phyloP scores from a whole-genome alignment of 768 basidiomycete species.

The Boletus rubroflammeus region DNA sequence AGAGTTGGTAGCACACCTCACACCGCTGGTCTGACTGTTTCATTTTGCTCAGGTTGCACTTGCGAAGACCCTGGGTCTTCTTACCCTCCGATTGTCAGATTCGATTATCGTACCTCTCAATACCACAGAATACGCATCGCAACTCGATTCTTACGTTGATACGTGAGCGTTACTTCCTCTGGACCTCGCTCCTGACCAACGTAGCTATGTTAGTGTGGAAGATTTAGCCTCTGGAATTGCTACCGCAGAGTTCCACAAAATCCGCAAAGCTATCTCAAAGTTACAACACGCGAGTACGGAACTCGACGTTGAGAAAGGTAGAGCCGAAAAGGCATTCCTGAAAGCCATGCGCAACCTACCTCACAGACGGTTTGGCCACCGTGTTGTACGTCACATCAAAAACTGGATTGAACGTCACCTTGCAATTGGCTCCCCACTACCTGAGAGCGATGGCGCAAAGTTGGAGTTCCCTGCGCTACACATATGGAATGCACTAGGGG shows the following conservation, averaged over 20 bases:
- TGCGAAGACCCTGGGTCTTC: constrained; percentile 60
- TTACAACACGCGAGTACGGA: constrained; percentile 49
- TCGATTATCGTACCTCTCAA: constrained; percentile 66
- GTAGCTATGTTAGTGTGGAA: constrained; percentile 47
- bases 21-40: background rate
- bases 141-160: constrained; percentile 56
- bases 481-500: background rate
- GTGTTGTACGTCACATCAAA: constrained; percentile 2
- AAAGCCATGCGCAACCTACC: constrained; percentile 38
- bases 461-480: constrained; percentile 3
- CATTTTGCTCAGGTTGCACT: constrained; percentile 47
- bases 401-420: constrained; percentile 30
- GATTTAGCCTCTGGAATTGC: constrained; percentile 29
- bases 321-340: constrained; percentile 51
- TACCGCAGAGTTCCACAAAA: constrained; percentile 35
- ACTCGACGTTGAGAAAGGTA: constrained; percentile 56
- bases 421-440: background rate
- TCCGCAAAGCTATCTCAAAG: constrained; percentile 44
- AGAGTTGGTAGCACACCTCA: constrained; percentile 16
- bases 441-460: background rate
- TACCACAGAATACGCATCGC: constrained; percentile 68
- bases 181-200: constrained; percentile 20
- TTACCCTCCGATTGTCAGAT: constrained; percentile 56
- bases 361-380: background rate
- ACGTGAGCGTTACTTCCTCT: constrained; percentile 41